phyloP scores from a whole-genome alignment of 306 rosid genomes.

The Fragaria ananassa region DNA sequence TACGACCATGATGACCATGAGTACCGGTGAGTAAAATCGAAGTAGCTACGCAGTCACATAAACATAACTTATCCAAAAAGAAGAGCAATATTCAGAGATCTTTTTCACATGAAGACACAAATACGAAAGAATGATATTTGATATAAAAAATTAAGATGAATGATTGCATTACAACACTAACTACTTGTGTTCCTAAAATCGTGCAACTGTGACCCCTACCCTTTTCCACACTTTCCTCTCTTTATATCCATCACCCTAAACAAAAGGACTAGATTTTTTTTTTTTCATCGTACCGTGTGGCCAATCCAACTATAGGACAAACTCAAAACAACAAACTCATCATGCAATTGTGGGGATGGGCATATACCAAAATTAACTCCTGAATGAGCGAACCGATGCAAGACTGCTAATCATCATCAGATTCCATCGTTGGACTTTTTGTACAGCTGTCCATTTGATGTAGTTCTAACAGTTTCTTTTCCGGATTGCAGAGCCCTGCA shows the following conservation, averaged over 20 bases:
- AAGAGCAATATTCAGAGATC: neutral
- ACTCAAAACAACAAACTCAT: neutral
- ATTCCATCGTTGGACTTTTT: conserved; percentile 59
- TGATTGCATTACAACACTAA: conserved; percentile 26
- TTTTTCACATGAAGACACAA: neutral
- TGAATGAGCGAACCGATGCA: neutral
- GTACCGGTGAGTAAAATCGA: neutral
- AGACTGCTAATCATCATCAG: conserved; percentile 44
- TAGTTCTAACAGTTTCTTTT: conserved; percentile 76
- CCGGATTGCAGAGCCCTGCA: conserved; percentile 90
- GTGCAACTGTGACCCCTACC: conserved; percentile 9
- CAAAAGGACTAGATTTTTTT: neutral
- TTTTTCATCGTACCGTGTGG: neutral
- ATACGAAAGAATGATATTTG: conserved; percentile 22
- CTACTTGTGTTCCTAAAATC: conserved; percentile 21
- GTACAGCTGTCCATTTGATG: conserved; percentile 72
- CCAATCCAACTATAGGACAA: neutral
- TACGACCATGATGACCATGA: neutral
- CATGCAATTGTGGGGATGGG: conserved; percentile 13
- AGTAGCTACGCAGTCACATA: neutral
- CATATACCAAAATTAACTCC: conserved; percentile 26
- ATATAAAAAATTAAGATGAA: conserved; percentile 2
- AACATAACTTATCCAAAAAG: neutral
- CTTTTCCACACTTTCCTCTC: neutral
- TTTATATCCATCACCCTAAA: neutral